Conservation (phyloP, 2,329 filamentous ascomycete species). For the Colletotrichum cordylinicola region DNA sequence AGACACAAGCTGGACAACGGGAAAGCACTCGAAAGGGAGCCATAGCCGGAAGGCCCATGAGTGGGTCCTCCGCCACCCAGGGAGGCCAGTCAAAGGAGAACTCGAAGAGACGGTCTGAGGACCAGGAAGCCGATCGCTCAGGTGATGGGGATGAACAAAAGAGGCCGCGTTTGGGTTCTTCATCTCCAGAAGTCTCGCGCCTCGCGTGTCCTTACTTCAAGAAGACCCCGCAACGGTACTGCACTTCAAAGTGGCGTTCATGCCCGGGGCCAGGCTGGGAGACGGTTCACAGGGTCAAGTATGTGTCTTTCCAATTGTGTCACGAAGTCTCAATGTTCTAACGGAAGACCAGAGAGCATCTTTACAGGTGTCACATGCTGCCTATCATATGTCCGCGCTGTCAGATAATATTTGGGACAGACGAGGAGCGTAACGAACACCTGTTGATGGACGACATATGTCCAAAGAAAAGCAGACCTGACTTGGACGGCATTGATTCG, state of each 20-base stretch:
- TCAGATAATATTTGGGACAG: neutral
- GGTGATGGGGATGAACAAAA: neutral
- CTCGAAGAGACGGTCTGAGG: too few species aligned
- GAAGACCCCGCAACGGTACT: neutral
- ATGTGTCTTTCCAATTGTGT: neutral
- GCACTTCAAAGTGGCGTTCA: neutral
- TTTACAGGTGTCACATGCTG: neutral
- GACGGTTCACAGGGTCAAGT: neutral
- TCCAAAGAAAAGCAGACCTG: neutral
- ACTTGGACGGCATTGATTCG: neutral
- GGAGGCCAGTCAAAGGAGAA: too few species aligned
- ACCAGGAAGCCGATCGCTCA: too few species aligned
- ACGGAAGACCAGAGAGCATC: neutral
- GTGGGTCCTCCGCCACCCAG: too few species aligned
- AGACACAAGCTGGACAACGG: too few species aligned
- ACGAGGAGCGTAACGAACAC: neutral
- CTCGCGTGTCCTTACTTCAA: neutral
- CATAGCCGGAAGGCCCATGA: too few species aligned
- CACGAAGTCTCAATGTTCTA: neutral
- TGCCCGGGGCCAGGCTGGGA: neutral
- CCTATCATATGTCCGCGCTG: neutral
- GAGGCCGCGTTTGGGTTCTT: constrained; percentile 33
- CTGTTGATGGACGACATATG: neutral
- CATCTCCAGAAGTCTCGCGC: neutral
- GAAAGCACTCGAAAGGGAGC: too few species aligned